Base-by-base conservation (phyloP, 1,284 basidiomycete genomes). In the Fomes fomentarius region DNA sequence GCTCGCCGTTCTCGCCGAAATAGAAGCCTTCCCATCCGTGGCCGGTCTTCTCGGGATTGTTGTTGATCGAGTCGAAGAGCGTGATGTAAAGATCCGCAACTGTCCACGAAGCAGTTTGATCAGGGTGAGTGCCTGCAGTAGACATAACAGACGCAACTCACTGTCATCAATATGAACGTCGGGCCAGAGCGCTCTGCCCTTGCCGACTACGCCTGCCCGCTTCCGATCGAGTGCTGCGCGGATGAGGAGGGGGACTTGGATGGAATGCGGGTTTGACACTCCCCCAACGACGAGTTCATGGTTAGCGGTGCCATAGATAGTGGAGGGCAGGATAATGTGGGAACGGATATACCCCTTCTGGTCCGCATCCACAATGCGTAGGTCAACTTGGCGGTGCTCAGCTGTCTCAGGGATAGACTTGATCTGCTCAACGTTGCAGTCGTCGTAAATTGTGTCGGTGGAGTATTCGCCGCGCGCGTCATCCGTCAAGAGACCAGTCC, bases 11-110 rank as follows among this genome's bases (percentile, higher is more conserved):
- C 56, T 76, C 77, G 11, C 61, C 74, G 60, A 78, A 77, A 58
- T 77, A 78, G 56, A 69, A 77, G 2, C 77, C 78, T 9, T 74
- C 65, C 12, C 66, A 65, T 4, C 77, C 78, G 42, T 77, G 75
- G 15, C 56, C 52, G 43, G 57, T 49, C 17, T 38, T 48, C 24
- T 26, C 34, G 22, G 60, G 47, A 42, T 50, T 43, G 10, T 28
- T 22, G 30, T 50, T 15, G 31, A 57, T 52, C 15, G 33, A 39
- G 33, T 62, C 50, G 50, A 60, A 47, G 22, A 63, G 40, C 21
- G 50, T 31, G 24, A 50, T 53, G 50, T 60, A 65, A 21, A 65
- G 47, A n/a, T 63, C 54, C 15, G 54, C 54, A 9, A 56, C 63
- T 63, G 47, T 9, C 34, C 22, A 42, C 2, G 15, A 3, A 4